Base-by-base conservation (phyloP, 257 asterid genomes). In the Primulina tabacum region DNA sequence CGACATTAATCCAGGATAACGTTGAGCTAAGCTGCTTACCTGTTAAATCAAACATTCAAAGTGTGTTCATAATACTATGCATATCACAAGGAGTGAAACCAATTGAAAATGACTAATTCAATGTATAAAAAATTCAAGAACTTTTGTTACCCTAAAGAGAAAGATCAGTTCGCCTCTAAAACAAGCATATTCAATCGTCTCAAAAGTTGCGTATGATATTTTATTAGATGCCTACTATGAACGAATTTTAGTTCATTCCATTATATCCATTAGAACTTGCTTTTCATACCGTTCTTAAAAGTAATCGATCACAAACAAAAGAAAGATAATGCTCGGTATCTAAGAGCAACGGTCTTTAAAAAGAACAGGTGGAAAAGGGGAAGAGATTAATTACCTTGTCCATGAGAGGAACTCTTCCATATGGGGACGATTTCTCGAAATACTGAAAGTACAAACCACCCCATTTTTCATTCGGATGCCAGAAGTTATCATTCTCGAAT, bases 371-470 rank as follows among this genome's bases (percentile, higher is more conserved):
- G 7, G 7, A 59, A 38, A 37, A 21, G 16, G 29, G 30, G 62
- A 30, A 14, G 12, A 17, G 33, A 18, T 56, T 29, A 24, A 17
- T 40, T 69, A 84, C 88, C 88, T 84, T 84, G 76, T 84, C 88
- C 88, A 74, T 63, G 26, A 84, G 80, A 79, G 88, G 88, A 73
- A 81, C 88, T 64, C 88, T 81, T 69, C 78, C 84, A 67, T 84
- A 84, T 17, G 88, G 88, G 33, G 86, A 72, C 20, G 86, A 82
- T 75, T 77, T 79, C 73, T 84, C 88, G 57, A 81, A 81, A 38
- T 78, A 81, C 74, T 84, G 81, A 64, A 76, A 76, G 64, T 81
- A 84, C 55, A 77, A 82, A 65, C 63, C 52, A 61, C 88, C 86
- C 84, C 71, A 84, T 69, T 79, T 74, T 33, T 84, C 86, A 74